A percentile compares a stretch with the other conserved stretches of the same genome.
phyloP scores from a whole-genome alignment of 148 eudicot species.

The Drosera capensis region DNA sequence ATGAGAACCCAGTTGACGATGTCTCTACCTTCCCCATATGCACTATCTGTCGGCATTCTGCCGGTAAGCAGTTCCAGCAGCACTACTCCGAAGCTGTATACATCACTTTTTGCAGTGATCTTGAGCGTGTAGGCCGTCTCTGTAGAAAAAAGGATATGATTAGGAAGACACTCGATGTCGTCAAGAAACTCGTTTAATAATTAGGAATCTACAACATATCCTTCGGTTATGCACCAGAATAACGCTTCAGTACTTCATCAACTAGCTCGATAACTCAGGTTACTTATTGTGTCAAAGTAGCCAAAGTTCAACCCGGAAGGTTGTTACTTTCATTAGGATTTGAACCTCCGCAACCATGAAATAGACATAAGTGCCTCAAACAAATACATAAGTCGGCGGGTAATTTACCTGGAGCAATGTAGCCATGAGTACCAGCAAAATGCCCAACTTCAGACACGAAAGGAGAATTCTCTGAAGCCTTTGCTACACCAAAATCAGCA shows the following conservation, averaged over 20 bases:
- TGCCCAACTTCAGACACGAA: not conserved
- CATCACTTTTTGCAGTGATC: not conserved
- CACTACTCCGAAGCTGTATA: not conserved
- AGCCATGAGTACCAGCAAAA: not conserved
- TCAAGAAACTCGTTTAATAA: too few relatives aligned
- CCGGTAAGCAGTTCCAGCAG: not conserved
- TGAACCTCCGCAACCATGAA: too few relatives aligned
- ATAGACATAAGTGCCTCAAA: too few relatives aligned
- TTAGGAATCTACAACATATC: too few relatives aligned
- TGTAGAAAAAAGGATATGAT: not conserved
- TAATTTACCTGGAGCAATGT: conserved; percentile 2
- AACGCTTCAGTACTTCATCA: too few relatives aligned
- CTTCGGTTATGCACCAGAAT: too few relatives aligned
- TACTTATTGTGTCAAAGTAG: too few relatives aligned
- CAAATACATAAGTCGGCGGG: too few relatives aligned
- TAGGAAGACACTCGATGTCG: not conserved
- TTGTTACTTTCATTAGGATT: too few relatives aligned
- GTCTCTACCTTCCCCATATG: not conserved
- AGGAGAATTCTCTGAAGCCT: not conserved
- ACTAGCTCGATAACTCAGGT: too few relatives aligned
- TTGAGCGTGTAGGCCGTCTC: not conserved
- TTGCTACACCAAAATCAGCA: conserved; percentile 2
- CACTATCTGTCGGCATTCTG: not conserved
- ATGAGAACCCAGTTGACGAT: conserved; percentile 36
- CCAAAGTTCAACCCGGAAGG: too few relatives aligned